These are phyloP conservation scores for Begonia fuchsioides DNA, from an alignment of 306 rosid genomes.

Conservation along the genomic window DNA sequence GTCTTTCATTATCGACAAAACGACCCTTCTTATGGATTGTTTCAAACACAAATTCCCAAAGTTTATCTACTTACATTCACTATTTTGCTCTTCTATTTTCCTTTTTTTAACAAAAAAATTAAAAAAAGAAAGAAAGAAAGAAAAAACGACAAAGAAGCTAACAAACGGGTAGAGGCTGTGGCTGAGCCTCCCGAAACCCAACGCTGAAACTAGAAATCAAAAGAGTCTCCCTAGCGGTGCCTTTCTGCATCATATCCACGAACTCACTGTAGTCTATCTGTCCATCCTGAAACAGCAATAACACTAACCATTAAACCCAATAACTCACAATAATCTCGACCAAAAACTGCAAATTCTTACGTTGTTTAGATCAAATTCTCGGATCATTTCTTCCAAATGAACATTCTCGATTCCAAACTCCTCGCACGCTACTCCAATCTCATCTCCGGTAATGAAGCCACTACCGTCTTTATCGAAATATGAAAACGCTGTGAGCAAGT, in stretches of 20 bases:
- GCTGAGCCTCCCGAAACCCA: neutral
- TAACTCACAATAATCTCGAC: too few relatives aligned
- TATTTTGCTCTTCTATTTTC: too few relatives aligned
- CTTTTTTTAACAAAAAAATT: too few relatives aligned
- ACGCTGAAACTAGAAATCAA: neutral
- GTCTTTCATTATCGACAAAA: too few relatives aligned
- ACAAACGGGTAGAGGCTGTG: neutral
- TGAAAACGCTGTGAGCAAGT: constrained; percentile 37
- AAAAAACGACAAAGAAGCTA: too few relatives aligned
- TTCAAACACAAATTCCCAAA: too few relatives aligned
- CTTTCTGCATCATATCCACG: constrained; percentile 19
- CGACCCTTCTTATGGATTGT: too few relatives aligned
- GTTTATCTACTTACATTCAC: too few relatives aligned
- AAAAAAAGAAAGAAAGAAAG: too few relatives aligned
- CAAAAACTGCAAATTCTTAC: constrained; percentile 14
- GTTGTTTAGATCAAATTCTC: constrained; percentile 44
- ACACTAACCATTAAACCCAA: neutral
- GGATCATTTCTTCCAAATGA: constrained; percentile 42
- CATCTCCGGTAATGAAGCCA: neutral
- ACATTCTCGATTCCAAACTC: constrained; percentile 42
- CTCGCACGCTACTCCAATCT: constrained; percentile 15
- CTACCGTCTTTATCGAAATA: constrained; percentile 15
- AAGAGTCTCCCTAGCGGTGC: constrained; percentile 9
- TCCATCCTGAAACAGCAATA: constrained; percentile 35
- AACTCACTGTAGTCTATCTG: constrained; percentile 53